These are phyloP conservation scores for Fusarium multiceps DNA, from an alignment of 2,329 filamentous ascomycete species.

Conservation along the genomic window DNA sequence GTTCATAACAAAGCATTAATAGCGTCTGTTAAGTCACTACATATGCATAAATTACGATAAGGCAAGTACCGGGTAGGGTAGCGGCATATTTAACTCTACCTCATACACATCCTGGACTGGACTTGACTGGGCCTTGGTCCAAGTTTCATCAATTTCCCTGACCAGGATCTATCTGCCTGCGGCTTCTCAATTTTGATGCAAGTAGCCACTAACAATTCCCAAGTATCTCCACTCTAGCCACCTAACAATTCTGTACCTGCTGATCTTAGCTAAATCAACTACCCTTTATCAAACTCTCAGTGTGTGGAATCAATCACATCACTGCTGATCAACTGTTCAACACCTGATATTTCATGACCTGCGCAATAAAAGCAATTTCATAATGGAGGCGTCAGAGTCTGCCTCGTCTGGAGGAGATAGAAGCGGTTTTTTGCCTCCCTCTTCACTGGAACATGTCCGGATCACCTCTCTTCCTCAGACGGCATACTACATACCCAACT, in stretches of 20 bases:
- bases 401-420: not conserved
- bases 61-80: not conserved
- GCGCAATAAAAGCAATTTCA: not conserved
- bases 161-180: conserved; percentile 6
- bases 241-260: conserved; percentile 23
- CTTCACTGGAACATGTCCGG: conserved; percentile 61
- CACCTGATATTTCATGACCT: not conserved
- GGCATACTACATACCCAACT: conserved; percentile 88
- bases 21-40: not conserved
- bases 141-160: conserved; percentile 19
- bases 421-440: conserved; percentile 53
- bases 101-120: not conserved
- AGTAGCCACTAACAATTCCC: conserved; percentile 12
- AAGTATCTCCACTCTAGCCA: conserved; percentile 17
- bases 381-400: conserved; percentile 29
- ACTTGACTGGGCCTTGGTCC: not conserved
- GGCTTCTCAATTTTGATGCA: conserved; percentile 7
- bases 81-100: not conserved
- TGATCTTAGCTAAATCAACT: conserved; percentile 32
- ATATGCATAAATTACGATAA: not conserved
- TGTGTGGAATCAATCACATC: conserved; percentile 20
- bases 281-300: conserved; percentile 18
- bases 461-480: conserved; percentile 68
- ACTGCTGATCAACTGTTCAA: conserved; percentile 6
- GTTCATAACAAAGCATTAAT: not conserved